phyloP scores from a whole-genome alignment of 2,329 filamentous ascomycete genomes.

The Cladosporium sp. region DNA sequence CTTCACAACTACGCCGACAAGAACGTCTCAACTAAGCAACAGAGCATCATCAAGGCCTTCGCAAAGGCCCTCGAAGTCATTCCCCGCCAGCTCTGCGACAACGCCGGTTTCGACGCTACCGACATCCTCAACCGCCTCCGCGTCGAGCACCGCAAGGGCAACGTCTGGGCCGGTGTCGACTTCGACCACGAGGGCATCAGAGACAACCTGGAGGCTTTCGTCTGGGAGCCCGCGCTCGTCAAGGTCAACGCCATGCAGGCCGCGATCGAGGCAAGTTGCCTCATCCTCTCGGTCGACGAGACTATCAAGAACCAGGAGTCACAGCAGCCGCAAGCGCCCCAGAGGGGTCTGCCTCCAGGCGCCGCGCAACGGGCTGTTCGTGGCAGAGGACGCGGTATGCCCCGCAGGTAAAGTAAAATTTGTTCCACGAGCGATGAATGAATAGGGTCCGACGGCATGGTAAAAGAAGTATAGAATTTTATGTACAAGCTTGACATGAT shows the following conservation, averaged over 20 bases:
- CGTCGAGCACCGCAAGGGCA: constrained; percentile 91
- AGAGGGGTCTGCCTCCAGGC: constrained; percentile 56
- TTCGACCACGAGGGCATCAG: constrained; percentile 87
- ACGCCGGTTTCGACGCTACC: constrained; percentile 95
- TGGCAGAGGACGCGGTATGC: constrained; percentile 84
- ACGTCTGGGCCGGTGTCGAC: constrained; percentile 92
- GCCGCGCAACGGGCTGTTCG: constrained; percentile 86
- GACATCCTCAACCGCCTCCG: constrained; percentile 95
- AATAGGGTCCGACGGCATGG: constrained; percentile 2
- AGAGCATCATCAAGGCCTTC: constrained; percentile 95
- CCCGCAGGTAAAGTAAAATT: constrained; percentile 56
- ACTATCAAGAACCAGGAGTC: constrained; percentile 98
- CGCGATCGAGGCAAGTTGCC: constrained; percentile 87
- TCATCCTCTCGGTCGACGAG: constrained; percentile 96
- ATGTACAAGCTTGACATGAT: constrained; percentile 11
- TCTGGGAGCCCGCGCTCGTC: constrained; percentile 94
- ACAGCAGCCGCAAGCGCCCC: constrained; percentile 73
- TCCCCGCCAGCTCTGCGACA: constrained; percentile 94
- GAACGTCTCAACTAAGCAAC: constrained; percentile 91
- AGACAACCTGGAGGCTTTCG: constrained; percentile 92
- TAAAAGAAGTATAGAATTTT: constrained; percentile 8
- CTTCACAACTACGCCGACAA: constrained; percentile 89
- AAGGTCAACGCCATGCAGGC: constrained; percentile 98
- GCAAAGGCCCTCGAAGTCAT: constrained; percentile 97
- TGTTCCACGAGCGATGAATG: constrained; percentile 1